Conservation (phyloP, 169 alveolate species). For the Perkinsus marinus region DNA sequence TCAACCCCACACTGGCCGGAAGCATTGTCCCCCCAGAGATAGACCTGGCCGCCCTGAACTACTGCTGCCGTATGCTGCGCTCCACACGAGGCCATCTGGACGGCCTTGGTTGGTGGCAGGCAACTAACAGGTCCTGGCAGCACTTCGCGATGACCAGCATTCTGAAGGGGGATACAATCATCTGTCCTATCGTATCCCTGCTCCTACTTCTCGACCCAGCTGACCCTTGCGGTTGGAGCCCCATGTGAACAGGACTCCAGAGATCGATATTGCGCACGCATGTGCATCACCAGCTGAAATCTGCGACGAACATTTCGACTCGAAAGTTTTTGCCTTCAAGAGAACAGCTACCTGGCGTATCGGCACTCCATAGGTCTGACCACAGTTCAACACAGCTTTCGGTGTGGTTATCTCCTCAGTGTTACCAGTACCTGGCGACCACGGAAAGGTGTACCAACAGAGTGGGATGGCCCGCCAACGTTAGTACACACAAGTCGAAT, state of each 20-base stretch:
- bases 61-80: background rate
- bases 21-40: conserved; percentile 35
- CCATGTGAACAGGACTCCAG: background rate
- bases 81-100: background rate
- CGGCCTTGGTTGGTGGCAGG: background rate
- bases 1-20: conserved; percentile 34
- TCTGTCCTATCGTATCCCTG: background rate
- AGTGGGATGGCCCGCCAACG: no score
- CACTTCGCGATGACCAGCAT: background rate
- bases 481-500: no score
- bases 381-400: background rate
- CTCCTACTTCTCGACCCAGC: background rate
- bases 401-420: background rate
- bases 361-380: background rate
- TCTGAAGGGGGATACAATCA: background rate
- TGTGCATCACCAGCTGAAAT: background rate
- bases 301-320: no score
- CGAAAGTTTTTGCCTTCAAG: no score
- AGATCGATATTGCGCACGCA: background rate
- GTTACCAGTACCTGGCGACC: background rate
- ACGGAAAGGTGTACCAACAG: no score
- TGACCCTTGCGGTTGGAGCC: background rate
- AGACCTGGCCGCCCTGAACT: background rate
- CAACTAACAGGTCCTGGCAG: conserved; percentile 15
- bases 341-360: background rate